Base-by-base conservation (phyloP, 139 green algal species). In the Micractinium sp. region DNA sequence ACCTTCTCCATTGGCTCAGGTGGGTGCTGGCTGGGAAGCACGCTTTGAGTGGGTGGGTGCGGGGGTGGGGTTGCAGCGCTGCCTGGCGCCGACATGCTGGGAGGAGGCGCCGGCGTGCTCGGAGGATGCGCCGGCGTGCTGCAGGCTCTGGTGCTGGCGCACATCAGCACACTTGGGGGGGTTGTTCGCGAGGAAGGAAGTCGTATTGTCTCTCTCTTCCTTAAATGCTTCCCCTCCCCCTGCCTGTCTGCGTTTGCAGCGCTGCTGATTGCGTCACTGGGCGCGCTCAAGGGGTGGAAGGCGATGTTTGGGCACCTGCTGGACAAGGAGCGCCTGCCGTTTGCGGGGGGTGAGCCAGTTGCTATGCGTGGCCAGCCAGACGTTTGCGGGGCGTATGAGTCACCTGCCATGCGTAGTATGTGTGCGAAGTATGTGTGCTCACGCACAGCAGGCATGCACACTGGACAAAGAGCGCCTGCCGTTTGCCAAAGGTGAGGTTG, bases 271-370 rank as follows among this genome's bases (percentile, higher is more conserved):
- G 90, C 88, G 18, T 95, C 93, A 2, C 96, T 99, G 85, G 92
- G 95, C 33, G 92, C 94, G 47, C 92, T 99, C 31, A 91, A 93
- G 20, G 98, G 98, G 19, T 97, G 93, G 92, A 94, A 95, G 78
- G 63, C 90, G 71, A 97, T 99, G 92, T 83, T 98, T 53, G 76
- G 89, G 20, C 96, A 98, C 91, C 98, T 99, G 96, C 82, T 96
- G 33, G 91, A 93, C 22, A 89, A 90, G 53, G 97, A 98, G 69
- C 91, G 97, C 2, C 91, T 98, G 47, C 92, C 93, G 0, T 98
- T 97, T 90, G 97, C 90, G 41, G 89, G 89, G 81, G 92, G 93
- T 96, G 78, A 19, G 90, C 39, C 81, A 9, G n/a, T 31, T 5
- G 36, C 41, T 12, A 35, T 35, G 29, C 36, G 33, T 63, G 2